Conservation (phyloP, 257 asterid species). For the Anisodus tanguticus region DNA sequence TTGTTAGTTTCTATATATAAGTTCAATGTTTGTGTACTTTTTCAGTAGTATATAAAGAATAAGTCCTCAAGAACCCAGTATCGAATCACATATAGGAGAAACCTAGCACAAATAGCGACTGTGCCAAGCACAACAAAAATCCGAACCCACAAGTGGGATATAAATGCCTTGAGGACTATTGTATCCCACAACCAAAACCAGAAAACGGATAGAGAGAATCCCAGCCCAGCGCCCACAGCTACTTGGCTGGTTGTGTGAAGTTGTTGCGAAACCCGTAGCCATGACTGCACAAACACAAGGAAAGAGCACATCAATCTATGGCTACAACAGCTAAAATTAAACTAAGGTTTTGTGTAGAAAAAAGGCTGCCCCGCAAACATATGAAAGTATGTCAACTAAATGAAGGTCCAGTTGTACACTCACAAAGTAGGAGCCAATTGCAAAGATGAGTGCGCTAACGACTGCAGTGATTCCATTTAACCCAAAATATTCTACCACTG, state of each 20-base stretch:
- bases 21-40: slow-evolving; percentile 12
- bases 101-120: slow-evolving; percentile 39
- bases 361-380: not conserved
- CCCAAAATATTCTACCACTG: slow-evolving; percentile 71
- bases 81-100: slow-evolving; percentile 42
- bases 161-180: slow-evolving; percentile 49
- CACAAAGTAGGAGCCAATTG: slow-evolving; percentile 70
- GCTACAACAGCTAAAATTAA: not conserved
- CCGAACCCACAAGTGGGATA: slow-evolving; percentile 54
- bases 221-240: slow-evolving; percentile 65
- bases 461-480: slow-evolving; percentile 53
- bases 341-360: not conserved
- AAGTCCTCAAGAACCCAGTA: slow-evolving; percentile 50
- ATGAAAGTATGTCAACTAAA: not conserved
- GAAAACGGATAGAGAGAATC: slow-evolving; percentile 51
- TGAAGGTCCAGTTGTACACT: slow-evolving; percentile 36
- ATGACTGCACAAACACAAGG: slow-evolving; percentile 57
- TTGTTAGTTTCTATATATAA: not conserved
- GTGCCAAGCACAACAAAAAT: slow-evolving; percentile 49
- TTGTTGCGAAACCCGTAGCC: slow-evolving; percentile 85
- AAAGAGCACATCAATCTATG: not conserved
- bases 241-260: slow-evolving; percentile 80
- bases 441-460: slow-evolving; percentile 47
- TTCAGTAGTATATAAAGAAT: not conserved
- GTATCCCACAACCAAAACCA: slow-evolving; percentile 79